Conservation (phyloP, 176 grass and related monocot genomes). For the Pontederia paniculata region DNA sequence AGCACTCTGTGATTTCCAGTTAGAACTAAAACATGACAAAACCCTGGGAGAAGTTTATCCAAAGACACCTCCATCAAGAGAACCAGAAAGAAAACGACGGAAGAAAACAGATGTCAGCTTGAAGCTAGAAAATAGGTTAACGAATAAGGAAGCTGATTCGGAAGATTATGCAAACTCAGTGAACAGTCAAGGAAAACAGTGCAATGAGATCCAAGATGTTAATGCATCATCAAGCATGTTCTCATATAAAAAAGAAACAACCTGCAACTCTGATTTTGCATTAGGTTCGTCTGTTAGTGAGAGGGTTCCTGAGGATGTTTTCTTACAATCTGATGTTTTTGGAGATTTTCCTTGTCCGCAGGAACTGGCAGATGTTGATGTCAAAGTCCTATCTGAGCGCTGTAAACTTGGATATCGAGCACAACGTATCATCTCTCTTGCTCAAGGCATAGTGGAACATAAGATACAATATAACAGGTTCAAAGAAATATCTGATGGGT, state of each 20-base stretch:
- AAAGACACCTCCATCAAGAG: slow-evolving; percentile 45
- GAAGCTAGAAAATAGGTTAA: slow-evolving; percentile 42
- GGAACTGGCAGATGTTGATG: slow-evolving; percentile 51
- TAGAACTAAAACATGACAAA: slow-evolving; percentile 22
- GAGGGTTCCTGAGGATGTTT: neutral
- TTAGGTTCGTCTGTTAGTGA: neutral
- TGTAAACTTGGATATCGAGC: slow-evolving; percentile 74
- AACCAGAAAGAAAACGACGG: slow-evolving; percentile 30
- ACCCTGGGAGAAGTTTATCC: slow-evolving; percentile 22
- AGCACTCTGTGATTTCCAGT: slow-evolving; percentile 55
- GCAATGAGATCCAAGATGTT: neutral
- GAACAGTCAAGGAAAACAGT: neutral
- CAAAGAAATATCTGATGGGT: slow-evolving; percentile 34
- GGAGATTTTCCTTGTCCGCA: slow-evolving; percentile 54
- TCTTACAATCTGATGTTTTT: neutral
- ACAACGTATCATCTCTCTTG: slow-evolving; percentile 45
- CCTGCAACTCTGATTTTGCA: slow-evolving; percentile 6
- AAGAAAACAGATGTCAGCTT: slow-evolving; percentile 13
- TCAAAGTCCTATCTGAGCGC: slow-evolving; percentile 23
- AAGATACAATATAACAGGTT: slow-evolving; percentile 35
- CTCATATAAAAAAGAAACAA: slow-evolving; percentile 19
- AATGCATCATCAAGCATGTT: slow-evolving; percentile 1
- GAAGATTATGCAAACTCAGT: neutral
- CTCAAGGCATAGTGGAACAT: slow-evolving; percentile 35
- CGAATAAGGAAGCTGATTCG: slow-evolving; percentile 11